A percentile compares a stretch with the other conserved stretches of the same genome.
phyloP scores from a whole-genome alignment of 1,139 yeast genomes.

The Sugiyamaella castrensis region DNA sequence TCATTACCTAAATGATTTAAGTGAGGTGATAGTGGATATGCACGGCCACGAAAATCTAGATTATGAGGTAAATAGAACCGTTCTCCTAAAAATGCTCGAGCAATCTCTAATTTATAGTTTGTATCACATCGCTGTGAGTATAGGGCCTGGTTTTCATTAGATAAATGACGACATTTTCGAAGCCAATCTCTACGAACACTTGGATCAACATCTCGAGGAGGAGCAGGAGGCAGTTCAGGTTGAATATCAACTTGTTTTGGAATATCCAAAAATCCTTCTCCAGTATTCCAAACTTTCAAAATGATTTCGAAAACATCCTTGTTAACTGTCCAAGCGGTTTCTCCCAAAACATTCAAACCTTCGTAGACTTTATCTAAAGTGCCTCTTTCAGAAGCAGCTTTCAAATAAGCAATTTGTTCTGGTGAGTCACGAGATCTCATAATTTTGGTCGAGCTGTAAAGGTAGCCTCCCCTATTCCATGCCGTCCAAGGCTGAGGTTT shows the following conservation, averaged over 20 bases:
- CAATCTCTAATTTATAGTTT: slow-evolving; percentile 90
- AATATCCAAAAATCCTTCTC: slow-evolving; percentile 73
- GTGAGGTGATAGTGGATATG: slow-evolving; percentile 87
- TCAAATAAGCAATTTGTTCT: slow-evolving; percentile 83
- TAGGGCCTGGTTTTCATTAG: slow-evolving; percentile 60
- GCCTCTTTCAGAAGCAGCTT: slow-evolving; percentile 73
- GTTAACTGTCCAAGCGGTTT: slow-evolving; percentile 92
- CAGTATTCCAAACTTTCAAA: slow-evolving; percentile 82
- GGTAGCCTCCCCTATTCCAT: slow-evolving; percentile 81
- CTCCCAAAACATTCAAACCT: slow-evolving; percentile 85
- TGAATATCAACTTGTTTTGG: slow-evolving; percentile 53
- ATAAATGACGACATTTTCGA: slow-evolving; percentile 51
- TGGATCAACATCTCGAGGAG: slow-evolving; percentile 66
- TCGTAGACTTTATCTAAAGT: slow-evolving; percentile 64
- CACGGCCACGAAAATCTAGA: slow-evolving; percentile 92
- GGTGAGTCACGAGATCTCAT: slow-evolving; percentile 83
- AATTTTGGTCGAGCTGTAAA: slow-evolving; percentile 57
- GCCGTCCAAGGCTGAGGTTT: slow-evolving; percentile 85
- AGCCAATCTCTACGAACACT: slow-evolving; percentile 65
- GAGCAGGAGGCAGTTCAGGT: slow-evolving; percentile 60
- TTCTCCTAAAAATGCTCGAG: slow-evolving; percentile 78
- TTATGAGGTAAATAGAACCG: slow-evolving; percentile 92
- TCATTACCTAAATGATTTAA: slow-evolving; percentile 86
- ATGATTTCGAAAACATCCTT: slow-evolving; percentile 64
- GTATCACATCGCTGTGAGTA: slow-evolving; percentile 92